These are phyloP conservation scores for Eutypa lata DNA, from an alignment of 2,329 filamentous ascomycete genomes.

Conservation along the genomic window DNA sequence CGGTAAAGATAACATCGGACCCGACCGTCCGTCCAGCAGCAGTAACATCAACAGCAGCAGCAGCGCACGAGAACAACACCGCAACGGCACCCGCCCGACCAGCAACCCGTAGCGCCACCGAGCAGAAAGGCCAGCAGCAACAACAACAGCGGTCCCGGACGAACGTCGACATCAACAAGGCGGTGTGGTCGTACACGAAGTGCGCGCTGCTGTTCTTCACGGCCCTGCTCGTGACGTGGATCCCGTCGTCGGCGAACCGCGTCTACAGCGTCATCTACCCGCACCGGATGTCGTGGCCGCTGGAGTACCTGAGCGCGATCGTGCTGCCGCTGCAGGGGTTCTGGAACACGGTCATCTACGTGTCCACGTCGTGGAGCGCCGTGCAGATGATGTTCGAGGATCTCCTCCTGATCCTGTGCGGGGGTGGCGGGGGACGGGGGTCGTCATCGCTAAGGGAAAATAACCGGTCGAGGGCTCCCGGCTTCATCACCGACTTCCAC, in stretches of 20 bases:
- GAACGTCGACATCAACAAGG: slow-evolving; percentile 55
- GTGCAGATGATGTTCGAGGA: slow-evolving; percentile 49
- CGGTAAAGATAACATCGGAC: slow-evolving; percentile 48
- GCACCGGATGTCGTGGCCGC: slow-evolving; percentile 47
- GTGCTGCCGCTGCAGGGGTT: slow-evolving; percentile 80
- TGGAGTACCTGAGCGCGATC: slow-evolving; percentile 69
- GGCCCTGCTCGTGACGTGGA: slow-evolving; percentile 70
- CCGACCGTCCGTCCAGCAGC: no score
- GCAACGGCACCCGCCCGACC: slow-evolving; percentile 10
- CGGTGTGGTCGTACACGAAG: slow-evolving; percentile 67
- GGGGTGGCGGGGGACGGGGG: no score
- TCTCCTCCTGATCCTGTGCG: slow-evolving; percentile 17
- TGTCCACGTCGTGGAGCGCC: slow-evolving; percentile 64
- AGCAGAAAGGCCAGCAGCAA: slow-evolving; percentile 19
- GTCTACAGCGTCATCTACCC: slow-evolving; percentile 65
- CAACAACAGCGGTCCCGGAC: slow-evolving; percentile 17
- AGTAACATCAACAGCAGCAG: no score
- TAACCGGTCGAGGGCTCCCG: slow-evolving; percentile 2
- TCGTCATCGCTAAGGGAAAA: neutral
- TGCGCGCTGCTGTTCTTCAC: slow-evolving; percentile 70
- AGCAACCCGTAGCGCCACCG: slow-evolving; percentile 9
- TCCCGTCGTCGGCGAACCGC: slow-evolving; percentile 74
- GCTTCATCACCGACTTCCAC: neutral
- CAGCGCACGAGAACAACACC: slow-evolving; percentile 21
- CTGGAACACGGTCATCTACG: slow-evolving; percentile 80